phyloP scores from a whole-genome alignment of 805 yeast genomes.

The baker's yeast (Saccharomyces cerevisiae) region DNA sequence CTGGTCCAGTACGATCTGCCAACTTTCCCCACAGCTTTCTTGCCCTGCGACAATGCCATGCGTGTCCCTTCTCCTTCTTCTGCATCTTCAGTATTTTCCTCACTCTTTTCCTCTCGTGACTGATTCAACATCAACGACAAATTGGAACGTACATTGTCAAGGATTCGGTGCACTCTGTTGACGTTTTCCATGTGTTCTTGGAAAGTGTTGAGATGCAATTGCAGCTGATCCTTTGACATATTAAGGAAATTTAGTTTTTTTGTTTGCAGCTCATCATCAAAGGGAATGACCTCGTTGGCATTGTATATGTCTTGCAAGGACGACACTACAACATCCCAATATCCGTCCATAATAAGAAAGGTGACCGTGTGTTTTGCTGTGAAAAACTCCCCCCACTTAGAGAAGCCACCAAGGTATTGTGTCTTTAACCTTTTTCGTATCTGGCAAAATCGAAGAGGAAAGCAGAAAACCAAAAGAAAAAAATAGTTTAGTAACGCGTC shows the following conservation, averaged over 20 bases:
- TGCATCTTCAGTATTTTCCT: slow-evolving; percentile 1
- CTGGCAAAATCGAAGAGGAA: neutral
- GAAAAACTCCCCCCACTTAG: neutral
- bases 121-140: slow-evolving; percentile 28
- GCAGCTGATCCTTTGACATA: slow-evolving; percentile 34
- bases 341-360: slow-evolving; percentile 38
- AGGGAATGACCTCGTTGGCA: slow-evolving; percentile 45
- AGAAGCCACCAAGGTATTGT: neutral
- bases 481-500: neutral
- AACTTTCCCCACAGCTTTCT: slow-evolving; percentile 16
- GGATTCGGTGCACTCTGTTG: slow-evolving; percentile 40
- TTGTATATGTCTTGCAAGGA: slow-evolving; percentile 63
- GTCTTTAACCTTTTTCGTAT: neutral
- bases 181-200: slow-evolving; percentile 50
- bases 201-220: slow-evolving; percentile 34
- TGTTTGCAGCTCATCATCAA: slow-evolving; percentile 35
- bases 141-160: slow-evolving; percentile 38
- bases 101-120: slow-evolving; percentile 28
- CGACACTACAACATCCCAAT: slow-evolving; percentile 62
- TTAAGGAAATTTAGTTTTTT: slow-evolving; percentile 28
- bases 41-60: neutral
- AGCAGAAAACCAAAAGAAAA: neutral
- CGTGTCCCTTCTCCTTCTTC: slow-evolving; percentile 5
- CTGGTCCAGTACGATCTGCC: slow-evolving; percentile 46
- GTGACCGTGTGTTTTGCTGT: neutral